Base-by-base conservation (phyloP, 2,329 filamentous ascomycete species). In the Magnaporthales sp. region DNA sequence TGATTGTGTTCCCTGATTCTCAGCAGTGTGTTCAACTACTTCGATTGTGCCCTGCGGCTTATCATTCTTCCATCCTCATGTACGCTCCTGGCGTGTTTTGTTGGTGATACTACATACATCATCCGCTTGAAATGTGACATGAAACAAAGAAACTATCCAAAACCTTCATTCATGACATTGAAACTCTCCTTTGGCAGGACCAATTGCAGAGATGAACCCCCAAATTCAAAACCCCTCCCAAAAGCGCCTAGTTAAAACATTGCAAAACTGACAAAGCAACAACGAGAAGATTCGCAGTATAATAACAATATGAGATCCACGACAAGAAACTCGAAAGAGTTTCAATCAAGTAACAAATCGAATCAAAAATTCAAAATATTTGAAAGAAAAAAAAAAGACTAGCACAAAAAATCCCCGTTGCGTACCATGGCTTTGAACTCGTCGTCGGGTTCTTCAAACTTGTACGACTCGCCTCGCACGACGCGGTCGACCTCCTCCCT, bases 401-500 rank as follows among this genome's bases (percentile, higher is more conserved):
- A 64, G 60, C 77, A 77, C 66, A 80, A 69, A 69, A 82, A 64
- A 68, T 78, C 77, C 1, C 80, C 80, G 2, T 70, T 76, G 58
- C 73, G 72, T 13, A 80, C 77, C 78, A 83, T 77, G 9, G 51
- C 56, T 68, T 75, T 76, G 69, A 82, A 83, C 54, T 73, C 68
- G 65, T 83, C 81, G 6, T 77, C 65, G 1, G 81, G 81, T 73
- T 82, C 78, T 27, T 72, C 69, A 69, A 83, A 83, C 29, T 67
- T 69, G 67, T 83, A 83, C 2, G 65, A 66, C 63, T 76, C 74
- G 0, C 80, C 80, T 5, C 80, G 73, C 4, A 78, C 76, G 0
- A 87, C 83, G 10, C 83, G 78, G 70, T 87, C 84, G 1, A 86
- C 77, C 74, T 86, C 83, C 71, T 83, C 80, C 31, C 81, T 73